Percentiles rank a stretch among this genome's conserved stretches.
These are phyloP conservation scores for Candida caryicola DNA, from an alignment of 805 yeast genomes.

Conservation along the genomic window DNA sequence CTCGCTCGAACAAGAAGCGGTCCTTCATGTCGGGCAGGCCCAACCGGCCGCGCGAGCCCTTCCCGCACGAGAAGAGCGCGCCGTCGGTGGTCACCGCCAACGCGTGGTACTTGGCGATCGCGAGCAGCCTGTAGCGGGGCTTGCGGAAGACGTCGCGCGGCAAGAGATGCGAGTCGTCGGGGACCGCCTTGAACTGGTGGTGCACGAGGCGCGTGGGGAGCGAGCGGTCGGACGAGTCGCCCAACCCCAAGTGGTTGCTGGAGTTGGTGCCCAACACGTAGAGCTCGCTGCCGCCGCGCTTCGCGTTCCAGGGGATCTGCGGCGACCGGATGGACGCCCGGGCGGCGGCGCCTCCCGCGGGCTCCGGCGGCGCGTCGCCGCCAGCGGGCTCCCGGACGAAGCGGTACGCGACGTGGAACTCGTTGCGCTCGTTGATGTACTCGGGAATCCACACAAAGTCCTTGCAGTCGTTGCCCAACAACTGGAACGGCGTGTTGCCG, in stretches of 20 bases:
- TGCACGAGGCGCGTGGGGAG: slow-evolving; percentile 40
- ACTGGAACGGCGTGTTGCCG: slow-evolving; percentile 70
- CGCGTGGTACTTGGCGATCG: slow-evolving; percentile 65
- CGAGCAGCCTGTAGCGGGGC: slow-evolving; percentile 48
- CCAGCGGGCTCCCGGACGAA: slow-evolving; percentile 9
- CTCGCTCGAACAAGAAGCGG: slow-evolving; percentile 42
- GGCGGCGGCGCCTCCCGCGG: background rate
- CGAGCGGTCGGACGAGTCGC: slow-evolving; percentile 50
- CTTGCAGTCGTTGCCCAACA: slow-evolving; percentile 48
- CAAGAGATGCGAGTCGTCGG: slow-evolving; percentile 1
- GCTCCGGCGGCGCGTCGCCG: background rate
- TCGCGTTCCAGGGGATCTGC: slow-evolving; percentile 34
- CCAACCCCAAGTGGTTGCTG: slow-evolving; percentile 63
- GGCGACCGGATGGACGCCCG: slow-evolving; percentile 9
- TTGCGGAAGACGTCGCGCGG: slow-evolving; percentile 17
- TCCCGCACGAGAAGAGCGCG: slow-evolving; percentile 60
- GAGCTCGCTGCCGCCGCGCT: slow-evolving; percentile 56
- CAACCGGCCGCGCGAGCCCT: slow-evolving; percentile 67
- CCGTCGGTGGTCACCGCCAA: slow-evolving; percentile 55
- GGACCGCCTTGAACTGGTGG: slow-evolving; percentile 20
- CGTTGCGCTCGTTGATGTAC: slow-evolving; percentile 36
- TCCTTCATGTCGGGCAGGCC: slow-evolving; percentile 49
- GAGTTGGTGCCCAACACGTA: slow-evolving; percentile 62
- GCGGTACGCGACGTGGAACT: slow-evolving; percentile 25
- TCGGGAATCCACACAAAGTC: slow-evolving; percentile 44